Evolutionary conservation across 169 alveolate genomes (phyloP).

Genomic region (Plasmodium relictum): DNA sequence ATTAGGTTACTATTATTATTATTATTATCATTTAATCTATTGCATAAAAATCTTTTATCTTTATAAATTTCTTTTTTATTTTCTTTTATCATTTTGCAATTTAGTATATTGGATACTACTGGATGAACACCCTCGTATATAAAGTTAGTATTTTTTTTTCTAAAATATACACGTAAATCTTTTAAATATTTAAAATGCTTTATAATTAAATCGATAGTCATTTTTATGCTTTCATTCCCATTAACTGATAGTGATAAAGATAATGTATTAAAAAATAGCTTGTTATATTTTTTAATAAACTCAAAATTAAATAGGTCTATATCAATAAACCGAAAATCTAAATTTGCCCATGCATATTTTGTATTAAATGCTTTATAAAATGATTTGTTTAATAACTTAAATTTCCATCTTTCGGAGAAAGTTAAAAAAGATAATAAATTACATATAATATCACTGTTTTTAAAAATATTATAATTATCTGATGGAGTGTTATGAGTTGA

Average conservation of each 20-base stretch:
- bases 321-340: conserved; percentile 65
- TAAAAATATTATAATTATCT: conserved; percentile 8
- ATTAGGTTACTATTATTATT: background rate
- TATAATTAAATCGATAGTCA: conserved; percentile 8
- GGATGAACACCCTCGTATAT: conserved; percentile 76
- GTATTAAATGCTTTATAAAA: conserved; percentile 68
- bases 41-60: background rate
- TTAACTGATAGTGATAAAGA: conserved; percentile 39
- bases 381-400: conserved; percentile 36
- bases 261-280: conserved; percentile 26
- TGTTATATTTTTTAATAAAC: conserved; percentile 28
- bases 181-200: conserved; percentile 20
- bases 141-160: conserved; percentile 42
- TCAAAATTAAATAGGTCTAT: conserved; percentile 22
- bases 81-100: background rate
- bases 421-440: conserved; percentile 46
- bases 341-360: conserved; percentile 48
- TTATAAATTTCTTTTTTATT: background rate
- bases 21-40: background rate
- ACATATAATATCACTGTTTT: conserved; percentile 47
- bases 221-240: conserved; percentile 39
- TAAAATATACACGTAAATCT: conserved; percentile 40
- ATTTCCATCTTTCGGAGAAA: conserved; percentile 53
- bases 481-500: background rate
- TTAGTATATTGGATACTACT: conserved; percentile 24